Conservation (phyloP, 192 early-diverging fungal species). For the Rhizophagus clarus region DNA sequence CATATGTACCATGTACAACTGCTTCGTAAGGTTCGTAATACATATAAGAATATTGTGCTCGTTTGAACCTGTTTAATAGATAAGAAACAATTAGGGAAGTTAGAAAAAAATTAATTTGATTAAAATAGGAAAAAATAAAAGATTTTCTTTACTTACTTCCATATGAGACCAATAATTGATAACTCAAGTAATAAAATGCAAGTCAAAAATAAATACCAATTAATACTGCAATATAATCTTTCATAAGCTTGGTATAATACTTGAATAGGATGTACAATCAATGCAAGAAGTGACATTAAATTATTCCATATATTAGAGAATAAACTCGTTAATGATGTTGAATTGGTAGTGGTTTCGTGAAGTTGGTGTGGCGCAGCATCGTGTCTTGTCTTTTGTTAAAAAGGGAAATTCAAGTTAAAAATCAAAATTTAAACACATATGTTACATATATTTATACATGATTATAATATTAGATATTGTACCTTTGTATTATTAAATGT, state of each 20-base stretch:
- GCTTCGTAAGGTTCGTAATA: slow-evolving; percentile 28
- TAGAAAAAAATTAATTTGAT: neutral
- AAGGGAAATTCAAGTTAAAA: too few relatives aligned
- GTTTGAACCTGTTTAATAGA: neutral
- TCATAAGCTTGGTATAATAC: neutral
- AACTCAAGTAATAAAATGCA: neutral
- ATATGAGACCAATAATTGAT: slow-evolving; percentile 3
- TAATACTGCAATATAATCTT: slow-evolving; percentile 1
- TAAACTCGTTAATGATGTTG: neutral
- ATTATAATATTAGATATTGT: too few relatives aligned
- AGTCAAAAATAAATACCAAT: neutral
- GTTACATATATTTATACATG: too few relatives aligned
- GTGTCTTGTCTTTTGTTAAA: too few relatives aligned
- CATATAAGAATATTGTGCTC: neutral
- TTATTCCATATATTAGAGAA: too few relatives aligned
- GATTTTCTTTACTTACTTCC: slow-evolving; percentile 22
- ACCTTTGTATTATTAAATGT: neutral
- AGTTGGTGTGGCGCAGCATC: neutral
- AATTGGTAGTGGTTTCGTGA: neutral
- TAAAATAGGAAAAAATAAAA: neutral
- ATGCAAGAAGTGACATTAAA: neutral
- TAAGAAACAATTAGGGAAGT: too few relatives aligned
- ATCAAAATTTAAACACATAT: too few relatives aligned
- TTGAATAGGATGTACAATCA: slow-evolving; percentile 8
- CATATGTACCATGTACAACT: slow-evolving; percentile 26